These are phyloP conservation scores for Fusarium anguioides DNA, from an alignment of 2,329 filamentous ascomycete species.

Conservation along the genomic window DNA sequence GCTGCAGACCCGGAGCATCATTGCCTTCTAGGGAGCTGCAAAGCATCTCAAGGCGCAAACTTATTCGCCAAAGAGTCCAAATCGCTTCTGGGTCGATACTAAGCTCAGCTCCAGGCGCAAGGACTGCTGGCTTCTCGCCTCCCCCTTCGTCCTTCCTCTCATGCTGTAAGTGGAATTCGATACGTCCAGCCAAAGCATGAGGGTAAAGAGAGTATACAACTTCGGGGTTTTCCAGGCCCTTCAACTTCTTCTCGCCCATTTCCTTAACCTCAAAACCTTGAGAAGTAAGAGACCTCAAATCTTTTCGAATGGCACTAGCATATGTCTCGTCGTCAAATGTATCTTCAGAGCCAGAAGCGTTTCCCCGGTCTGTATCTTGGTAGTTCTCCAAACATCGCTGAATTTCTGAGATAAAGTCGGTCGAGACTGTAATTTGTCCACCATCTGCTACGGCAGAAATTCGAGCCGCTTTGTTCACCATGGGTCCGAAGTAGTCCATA, in stretches of 20 bases:
- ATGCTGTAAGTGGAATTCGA: slow-evolving; percentile 72
- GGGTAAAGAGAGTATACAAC: slow-evolving; percentile 96
- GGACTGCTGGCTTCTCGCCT: slow-evolving; percentile 67
- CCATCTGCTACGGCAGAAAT: slow-evolving; percentile 96
- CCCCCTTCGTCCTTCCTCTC: slow-evolving; percentile 57
- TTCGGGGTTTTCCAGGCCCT: slow-evolving; percentile 97
- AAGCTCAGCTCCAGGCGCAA: slow-evolving; percentile 74
- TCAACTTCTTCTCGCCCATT: slow-evolving; percentile 92
- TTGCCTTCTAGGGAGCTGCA: slow-evolving; percentile 87
- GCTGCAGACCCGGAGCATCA: slow-evolving; percentile 71
- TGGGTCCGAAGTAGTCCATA: slow-evolving; percentile 99
- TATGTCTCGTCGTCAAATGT: slow-evolving; percentile 77
- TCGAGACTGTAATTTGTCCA: slow-evolving; percentile 95
- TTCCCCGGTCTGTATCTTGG: slow-evolving; percentile 81
- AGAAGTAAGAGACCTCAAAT: slow-evolving; percentile 85
- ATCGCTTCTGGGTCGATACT: slow-evolving; percentile 84
- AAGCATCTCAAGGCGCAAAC: slow-evolving; percentile 89
- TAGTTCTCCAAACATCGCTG: slow-evolving; percentile 90
- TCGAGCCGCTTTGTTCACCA: slow-evolving; percentile 97
- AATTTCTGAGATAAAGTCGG: slow-evolving; percentile 96
- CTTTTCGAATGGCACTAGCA: slow-evolving; percentile 82
- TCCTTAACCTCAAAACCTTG: slow-evolving; percentile 98
- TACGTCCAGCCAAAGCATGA: slow-evolving; percentile 83
- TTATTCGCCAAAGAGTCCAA: slow-evolving; percentile 91
- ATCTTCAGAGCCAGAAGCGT: slow-evolving; percentile 75